Conservation (phyloP, 2,329 filamentous ascomycete species). For the Stachybotrys echinatus region DNA sequence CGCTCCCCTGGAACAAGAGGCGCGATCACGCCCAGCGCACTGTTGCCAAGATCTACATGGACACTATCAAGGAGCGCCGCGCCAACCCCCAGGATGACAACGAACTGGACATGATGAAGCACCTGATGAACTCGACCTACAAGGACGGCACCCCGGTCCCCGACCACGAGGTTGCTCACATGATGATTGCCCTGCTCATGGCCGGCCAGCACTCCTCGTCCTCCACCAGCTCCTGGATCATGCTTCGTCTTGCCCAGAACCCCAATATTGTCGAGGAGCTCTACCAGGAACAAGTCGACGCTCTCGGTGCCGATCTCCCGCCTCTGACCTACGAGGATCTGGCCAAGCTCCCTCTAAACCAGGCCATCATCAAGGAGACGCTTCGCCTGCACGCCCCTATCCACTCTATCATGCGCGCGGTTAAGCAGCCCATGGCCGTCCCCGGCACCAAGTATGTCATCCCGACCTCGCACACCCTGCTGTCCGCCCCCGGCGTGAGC, state of each 20-base stretch:
- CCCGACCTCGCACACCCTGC: constrained; percentile 72
- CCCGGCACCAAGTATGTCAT: constrained; percentile 79
- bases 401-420: constrained; percentile 89
- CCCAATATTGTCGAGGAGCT: constrained; percentile 77
- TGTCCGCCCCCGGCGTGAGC: constrained; percentile 81
- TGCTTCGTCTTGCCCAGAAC: constrained; percentile 71
- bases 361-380: constrained; percentile 85
- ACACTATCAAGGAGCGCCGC: constrained; percentile 72
- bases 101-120: constrained; percentile 78
- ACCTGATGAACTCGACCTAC: constrained; percentile 79
- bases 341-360: constrained; percentile 72
- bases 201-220: constrained; percentile 87
- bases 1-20: constrained; percentile 80
- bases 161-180: constrained; percentile 80
- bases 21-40: constrained; percentile 76
- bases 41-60: constrained; percentile 76
- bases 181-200: constrained; percentile 94
- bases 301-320: constrained; percentile 69
- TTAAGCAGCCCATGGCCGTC: constrained; percentile 81
- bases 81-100: constrained; percentile 43
- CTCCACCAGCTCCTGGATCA: constrained; percentile 78
- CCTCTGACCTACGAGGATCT: constrained; percentile 73
- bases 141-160: constrained; percentile 77
- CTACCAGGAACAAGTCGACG: constrained; percentile 72
- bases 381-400: constrained; percentile 88